phyloP scores from a whole-genome alignment of 768 basidiomycete genomes.

The Paxillus rubicundulus region DNA sequence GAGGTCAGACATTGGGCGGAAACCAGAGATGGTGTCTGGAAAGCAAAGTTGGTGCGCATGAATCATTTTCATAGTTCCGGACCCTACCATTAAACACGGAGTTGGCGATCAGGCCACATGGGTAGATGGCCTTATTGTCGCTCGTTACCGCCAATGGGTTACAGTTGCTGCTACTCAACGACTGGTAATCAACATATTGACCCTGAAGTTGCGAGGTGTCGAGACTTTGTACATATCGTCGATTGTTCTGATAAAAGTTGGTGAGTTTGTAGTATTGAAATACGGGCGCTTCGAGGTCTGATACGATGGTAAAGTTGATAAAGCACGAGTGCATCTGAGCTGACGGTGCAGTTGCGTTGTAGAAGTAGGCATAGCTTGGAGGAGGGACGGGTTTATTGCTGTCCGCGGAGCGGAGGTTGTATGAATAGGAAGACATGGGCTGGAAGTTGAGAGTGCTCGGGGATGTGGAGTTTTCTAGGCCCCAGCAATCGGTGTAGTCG shows the following conservation, averaged over 20 bases:
- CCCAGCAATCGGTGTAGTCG: constrained; percentile 93
- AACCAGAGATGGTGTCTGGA: constrained; percentile 76
- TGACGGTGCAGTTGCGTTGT: constrained; percentile 44
- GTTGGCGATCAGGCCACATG: constrained; percentile 97
- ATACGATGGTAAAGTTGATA: constrained; percentile 81
- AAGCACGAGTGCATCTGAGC: constrained; percentile 60
- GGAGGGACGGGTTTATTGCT: constrained; percentile 42
- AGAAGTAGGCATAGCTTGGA: constrained; percentile 76
- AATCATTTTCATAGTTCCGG: not conserved
- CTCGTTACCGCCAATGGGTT: constrained; percentile 69
- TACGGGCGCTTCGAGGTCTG: constrained; percentile 68
- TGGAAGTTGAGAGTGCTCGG: constrained; percentile 39
- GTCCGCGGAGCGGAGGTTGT: constrained; percentile 59
- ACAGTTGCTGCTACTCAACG: constrained; percentile 76
- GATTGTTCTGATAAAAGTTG: constrained; percentile 98
- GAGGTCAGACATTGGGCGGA: constrained; percentile 43
- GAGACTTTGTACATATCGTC: constrained; percentile 92
- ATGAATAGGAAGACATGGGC: constrained; percentile 64
- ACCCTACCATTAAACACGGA: constrained; percentile 88
- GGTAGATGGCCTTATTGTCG: constrained; percentile 69
- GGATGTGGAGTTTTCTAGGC: constrained; percentile 38
- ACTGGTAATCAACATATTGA: constrained; percentile 43
- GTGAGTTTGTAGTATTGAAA: constrained; percentile 96
- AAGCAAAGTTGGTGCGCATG: not conserved
- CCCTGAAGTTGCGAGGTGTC: constrained; percentile 86